These are phyloP conservation scores for Akanthomyces dipterigenus DNA, from an alignment of 2,329 filamentous ascomycete species.

Conservation along the genomic window DNA sequence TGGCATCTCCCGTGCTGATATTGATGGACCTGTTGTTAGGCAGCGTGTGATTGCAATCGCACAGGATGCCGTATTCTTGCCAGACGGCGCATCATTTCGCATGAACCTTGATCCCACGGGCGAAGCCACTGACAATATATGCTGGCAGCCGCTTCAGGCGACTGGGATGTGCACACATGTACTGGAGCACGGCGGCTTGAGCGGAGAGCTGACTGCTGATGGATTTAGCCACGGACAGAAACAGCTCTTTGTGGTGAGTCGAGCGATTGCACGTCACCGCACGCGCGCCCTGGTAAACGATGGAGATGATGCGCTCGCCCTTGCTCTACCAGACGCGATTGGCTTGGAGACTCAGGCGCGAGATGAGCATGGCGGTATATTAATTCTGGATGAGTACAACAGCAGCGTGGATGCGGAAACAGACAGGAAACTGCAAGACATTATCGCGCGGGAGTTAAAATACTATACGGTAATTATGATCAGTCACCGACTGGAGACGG, in stretches of 20 bases:
- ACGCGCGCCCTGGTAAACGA: too few relatives aligned
- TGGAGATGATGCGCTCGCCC: not conserved
- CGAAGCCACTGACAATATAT: not conserved
- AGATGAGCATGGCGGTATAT: not conserved
- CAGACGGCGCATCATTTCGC: not conserved
- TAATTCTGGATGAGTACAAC: not conserved
- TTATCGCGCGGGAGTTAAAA: conserved; percentile 20
- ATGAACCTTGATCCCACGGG: not conserved
- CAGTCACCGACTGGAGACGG: conserved; percentile 30
- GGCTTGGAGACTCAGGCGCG: not conserved
- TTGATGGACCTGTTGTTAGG: not conserved
- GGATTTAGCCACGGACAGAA: not conserved
- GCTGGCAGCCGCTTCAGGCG: not conserved
- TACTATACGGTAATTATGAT: conserved; percentile 42
- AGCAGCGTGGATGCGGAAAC: conserved; percentile 20
- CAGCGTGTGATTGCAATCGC: not conserved
- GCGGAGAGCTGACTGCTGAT: not conserved
- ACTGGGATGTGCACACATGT: not conserved
- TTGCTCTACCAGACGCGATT: not conserved
- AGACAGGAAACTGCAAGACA: conserved; percentile 19
- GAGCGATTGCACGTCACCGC: too few relatives aligned
- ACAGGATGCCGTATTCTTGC: not conserved
- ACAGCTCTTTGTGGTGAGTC: not conserved
- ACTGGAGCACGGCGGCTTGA: not conserved
- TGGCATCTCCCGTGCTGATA: not conserved